These are phyloP conservation scores for Hymenoscyphus fructigenus DNA, from an alignment of 2,329 filamentous ascomycete species.

Conservation along the genomic window DNA sequence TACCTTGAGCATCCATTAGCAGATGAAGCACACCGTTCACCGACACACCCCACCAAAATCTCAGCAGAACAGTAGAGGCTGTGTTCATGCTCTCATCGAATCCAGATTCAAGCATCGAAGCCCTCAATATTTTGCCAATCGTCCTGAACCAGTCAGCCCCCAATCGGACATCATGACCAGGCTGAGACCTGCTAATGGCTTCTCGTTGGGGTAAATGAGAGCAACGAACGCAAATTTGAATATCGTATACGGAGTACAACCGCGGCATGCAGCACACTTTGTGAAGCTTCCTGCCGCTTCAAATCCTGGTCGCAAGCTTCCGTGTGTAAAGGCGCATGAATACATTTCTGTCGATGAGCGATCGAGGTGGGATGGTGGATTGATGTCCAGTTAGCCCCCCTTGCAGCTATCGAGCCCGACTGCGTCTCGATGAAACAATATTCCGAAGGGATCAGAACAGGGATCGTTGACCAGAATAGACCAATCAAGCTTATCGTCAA, in stretches of 20 bases:
- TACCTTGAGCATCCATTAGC: slow-evolving; percentile 3
- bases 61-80: slow-evolving; percentile 10
- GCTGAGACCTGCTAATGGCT: slow-evolving; percentile 17
- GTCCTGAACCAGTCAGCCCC: neutral
- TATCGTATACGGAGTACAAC: slow-evolving; percentile 10
- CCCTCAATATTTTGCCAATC: neutral
- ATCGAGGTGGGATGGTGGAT: slow-evolving; percentile 20
- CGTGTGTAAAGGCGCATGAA: slow-evolving; percentile 21
- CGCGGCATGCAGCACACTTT: slow-evolving; percentile 11
- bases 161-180: slow-evolving; percentile 8
- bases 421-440: slow-evolving; percentile 35
- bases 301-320: slow-evolving; percentile 20
- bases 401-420: slow-evolving; percentile 19
- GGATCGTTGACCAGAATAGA: slow-evolving; percentile 23
- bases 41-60: neutral
- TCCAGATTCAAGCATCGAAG: slow-evolving; percentile 8
- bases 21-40: neutral
- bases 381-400: slow-evolving; percentile 11
- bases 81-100: slow-evolving; percentile 18
- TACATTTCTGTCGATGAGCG: slow-evolving; percentile 17
- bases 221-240: slow-evolving; percentile 14
- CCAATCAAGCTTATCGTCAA: slow-evolving; percentile 1
- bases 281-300: slow-evolving; percentile 18
- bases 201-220: slow-evolving; percentile 15
- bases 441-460: slow-evolving; percentile 28